Percentiles rank a stretch among this genome's conserved stretches.
phyloP scores from a whole-genome alignment of 2,329 filamentous ascomycete genomes.

The Arthrobotrys iridis region DNA sequence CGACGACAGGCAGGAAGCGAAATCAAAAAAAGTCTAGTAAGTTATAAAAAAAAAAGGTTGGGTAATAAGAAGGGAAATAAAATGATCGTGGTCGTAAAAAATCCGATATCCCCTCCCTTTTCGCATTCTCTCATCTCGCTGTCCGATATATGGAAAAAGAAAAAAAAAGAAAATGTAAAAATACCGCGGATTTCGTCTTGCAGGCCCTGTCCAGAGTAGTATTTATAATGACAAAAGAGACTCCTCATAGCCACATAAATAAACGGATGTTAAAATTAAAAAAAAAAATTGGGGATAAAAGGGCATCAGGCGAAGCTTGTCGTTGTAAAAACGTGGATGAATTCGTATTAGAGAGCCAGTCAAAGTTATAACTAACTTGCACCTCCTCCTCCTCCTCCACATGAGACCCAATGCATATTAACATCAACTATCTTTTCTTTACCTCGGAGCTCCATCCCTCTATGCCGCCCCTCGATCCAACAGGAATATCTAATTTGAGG shows the following conservation, averaged over 20 bases:
- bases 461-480: constrained; percentile 86
- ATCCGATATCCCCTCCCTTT: constrained; percentile 12
- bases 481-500: constrained; percentile 76
- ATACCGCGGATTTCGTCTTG: constrained; percentile 35
- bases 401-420: constrained; percentile 29
- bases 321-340: not conserved
- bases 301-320: not conserved
- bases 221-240: constrained; percentile 51
- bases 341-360: constrained; percentile 15
- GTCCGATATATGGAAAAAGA: constrained; percentile 21
- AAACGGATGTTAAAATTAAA: constrained; percentile 34
- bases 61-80: constrained; percentile 23
- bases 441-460: constrained; percentile 92
- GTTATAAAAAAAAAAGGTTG: constrained; percentile 24
- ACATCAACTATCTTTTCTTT: constrained; percentile 67
- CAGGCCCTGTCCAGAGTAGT: constrained; percentile 38
- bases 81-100: constrained; percentile 50
- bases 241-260: constrained; percentile 49
- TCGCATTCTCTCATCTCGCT: constrained; percentile 31
- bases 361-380: constrained; percentile 34
- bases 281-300: constrained; percentile 19
- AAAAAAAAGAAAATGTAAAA: constrained; percentile 7
- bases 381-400: constrained; percentile 45
- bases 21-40: constrained; percentile 39
- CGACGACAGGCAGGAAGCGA: constrained; percentile 6